phyloP scores from a whole-genome alignment of 2,329 filamentous ascomycete species.

The Amesomyces nigricolor region DNA sequence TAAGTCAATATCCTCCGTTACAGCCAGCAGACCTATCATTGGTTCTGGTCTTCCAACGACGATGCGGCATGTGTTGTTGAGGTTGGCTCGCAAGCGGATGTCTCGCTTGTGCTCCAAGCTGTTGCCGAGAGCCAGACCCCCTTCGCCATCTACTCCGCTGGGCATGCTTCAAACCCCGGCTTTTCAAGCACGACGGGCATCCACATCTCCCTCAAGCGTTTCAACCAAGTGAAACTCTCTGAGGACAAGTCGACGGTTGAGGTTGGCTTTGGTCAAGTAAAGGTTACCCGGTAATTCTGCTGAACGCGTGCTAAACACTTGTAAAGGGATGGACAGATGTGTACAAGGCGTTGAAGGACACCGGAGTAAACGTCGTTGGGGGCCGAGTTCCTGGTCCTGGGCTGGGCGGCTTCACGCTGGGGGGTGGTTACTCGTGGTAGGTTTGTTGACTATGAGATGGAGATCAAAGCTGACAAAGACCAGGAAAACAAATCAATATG shows the following conservation, averaged over 20 bases:
- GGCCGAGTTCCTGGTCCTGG: conserved; percentile 26
- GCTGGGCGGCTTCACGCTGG: conserved; percentile 27
- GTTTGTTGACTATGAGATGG: background rate
- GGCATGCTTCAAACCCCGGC: conserved; percentile 26
- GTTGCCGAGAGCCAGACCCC: conserved; percentile 23
- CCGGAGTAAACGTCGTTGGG: conserved; percentile 27
- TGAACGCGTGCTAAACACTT: background rate
- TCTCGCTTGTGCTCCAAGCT: conserved; percentile 25
- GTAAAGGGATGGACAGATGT: conserved; percentile 24
- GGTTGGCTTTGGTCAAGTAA: conserved; percentile 25
- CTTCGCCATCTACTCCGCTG: conserved; percentile 27
- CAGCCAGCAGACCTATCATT: conserved; percentile 22
- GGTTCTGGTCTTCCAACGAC: conserved; percentile 28
- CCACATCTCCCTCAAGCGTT: conserved; percentile 23
- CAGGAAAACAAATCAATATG: conserved; percentile 29
- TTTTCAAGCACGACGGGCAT: conserved; percentile 28
- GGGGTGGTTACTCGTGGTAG: conserved; percentile 28
- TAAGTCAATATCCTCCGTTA: conserved; percentile 9
- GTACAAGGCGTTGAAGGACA: conserved; percentile 20
- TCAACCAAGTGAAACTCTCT: conserved; percentile 24
- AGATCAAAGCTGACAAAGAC: background rate
- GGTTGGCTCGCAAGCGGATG: conserved; percentile 23
- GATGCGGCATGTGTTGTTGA: conserved; percentile 28
- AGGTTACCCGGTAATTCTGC: background rate
- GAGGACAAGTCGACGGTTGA: conserved; percentile 21